Percentiles rank a stretch among this genome's conserved stretches.
Conservation (phyloP, 2,329 filamentous ascomycete genomes). For the Claviceps sp. region DNA sequence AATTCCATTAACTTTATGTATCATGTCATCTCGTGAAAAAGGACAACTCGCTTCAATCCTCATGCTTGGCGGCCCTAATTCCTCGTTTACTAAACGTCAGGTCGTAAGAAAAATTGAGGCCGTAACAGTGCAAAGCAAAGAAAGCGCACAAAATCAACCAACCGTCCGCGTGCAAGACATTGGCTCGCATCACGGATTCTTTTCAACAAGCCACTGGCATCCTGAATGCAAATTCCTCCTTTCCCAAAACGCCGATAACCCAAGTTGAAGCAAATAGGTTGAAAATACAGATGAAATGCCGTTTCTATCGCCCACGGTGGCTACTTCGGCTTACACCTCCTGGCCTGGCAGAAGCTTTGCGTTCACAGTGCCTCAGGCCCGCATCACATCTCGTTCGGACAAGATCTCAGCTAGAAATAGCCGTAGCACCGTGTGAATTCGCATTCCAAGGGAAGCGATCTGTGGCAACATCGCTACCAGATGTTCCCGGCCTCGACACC, state of each 20-base stretch:
- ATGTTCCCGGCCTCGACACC: conserved; percentile 32
- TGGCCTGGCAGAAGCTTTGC: not conserved
- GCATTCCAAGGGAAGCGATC: conserved; percentile 35
- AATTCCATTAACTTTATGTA: too few species aligned
- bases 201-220: not conserved
- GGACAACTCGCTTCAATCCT: too few species aligned
- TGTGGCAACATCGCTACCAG: conserved; percentile 24
- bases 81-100: conserved; percentile 1
- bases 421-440: conserved; percentile 36
- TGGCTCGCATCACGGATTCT: not conserved
- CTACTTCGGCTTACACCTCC: not conserved
- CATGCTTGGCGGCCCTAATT: too few species aligned
- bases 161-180: not conserved
- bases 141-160: not conserved
- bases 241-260: conserved; percentile 2
- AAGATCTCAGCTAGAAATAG: conserved; percentile 26
- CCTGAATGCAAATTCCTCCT: not conserved
- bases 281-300: not conserved
- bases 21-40: too few species aligned
- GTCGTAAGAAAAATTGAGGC: conserved; percentile 7
- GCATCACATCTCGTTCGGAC: not conserved
- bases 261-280: not conserved
- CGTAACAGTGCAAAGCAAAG: conserved; percentile 3
- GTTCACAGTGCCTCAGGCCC: not conserved
- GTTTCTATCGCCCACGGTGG: not conserved